Evolutionary conservation across 2,329 filamentous ascomycete species (phyloP), one percentile per base, ranked within the genome.

Genomic region (Pseudogymnoascus sp.): DNA sequence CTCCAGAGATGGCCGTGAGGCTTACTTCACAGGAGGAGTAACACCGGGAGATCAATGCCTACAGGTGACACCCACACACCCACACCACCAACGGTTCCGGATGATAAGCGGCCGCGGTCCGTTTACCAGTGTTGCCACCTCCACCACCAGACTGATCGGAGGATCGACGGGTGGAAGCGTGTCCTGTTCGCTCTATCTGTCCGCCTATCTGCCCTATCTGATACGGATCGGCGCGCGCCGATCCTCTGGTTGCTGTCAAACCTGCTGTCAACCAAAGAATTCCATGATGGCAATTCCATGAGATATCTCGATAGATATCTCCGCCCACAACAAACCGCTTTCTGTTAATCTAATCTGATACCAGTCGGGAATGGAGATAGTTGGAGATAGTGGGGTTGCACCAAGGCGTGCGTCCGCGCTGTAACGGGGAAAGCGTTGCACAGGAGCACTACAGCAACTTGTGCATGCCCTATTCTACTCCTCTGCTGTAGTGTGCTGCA

Each of bases 261-360:
- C 42, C 25, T 48, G 42, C 25, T 29, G 13, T 48, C 42, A 48
- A 21, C 42, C 42, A 25, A 48, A 48, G 42, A 48, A 48, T 29
- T 48, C 42, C 25, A 29, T 48, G 25, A 29, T 48, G 13, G 25
- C 42, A 48, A 48, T 48, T 25, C 42, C 25, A 48, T 48, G 42
- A 48, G 42, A 48, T 48, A 29, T 21, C 5, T 25, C 42, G 12
- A 48, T 48, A 8, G 42, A 48, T 48, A 48, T 48, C 12, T 4
- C 42, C 25, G n/a, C 15, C 42, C 42, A 15, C 25, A 21, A 21
- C 6, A 48, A 48, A 48, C 42, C 25, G 25, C 15, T 29, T 29
- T 48, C 25, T 48, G 42, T 25, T 48, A 48, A 48, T 48, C 42
- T 48, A 48, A 48, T 48, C 42, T 48, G 42, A 48, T 48, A 48